A percentile compares a stretch with the other conserved stretches of the same genome.
Evolutionary conservation across 2,329 filamentous ascomycete species (phyloP).

Genomic region (Microsporum canis): DNA sequence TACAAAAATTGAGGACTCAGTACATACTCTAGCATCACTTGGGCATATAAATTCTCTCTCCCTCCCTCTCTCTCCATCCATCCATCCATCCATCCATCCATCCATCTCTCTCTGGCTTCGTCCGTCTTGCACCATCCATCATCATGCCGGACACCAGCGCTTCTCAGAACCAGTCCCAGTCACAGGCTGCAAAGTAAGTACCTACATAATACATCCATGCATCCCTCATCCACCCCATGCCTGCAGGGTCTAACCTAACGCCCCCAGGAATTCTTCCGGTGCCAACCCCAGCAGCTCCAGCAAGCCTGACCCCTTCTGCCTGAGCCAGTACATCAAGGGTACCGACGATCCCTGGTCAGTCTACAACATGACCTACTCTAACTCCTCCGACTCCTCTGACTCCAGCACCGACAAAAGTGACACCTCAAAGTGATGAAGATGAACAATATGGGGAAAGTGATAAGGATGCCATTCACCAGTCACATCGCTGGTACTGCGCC

Average conservation of each 20-base stretch:
- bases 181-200: not conserved
- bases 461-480: not conserved
- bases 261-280: not conserved
- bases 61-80: not conserved
- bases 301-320: not conserved
- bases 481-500: not conserved
- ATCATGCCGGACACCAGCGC: too few species aligned
- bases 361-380: not conserved
- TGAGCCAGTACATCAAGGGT: not conserved
- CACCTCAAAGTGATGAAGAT: not conserved
- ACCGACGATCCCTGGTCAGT: not conserved
- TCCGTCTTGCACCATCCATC: too few species aligned
- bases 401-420: not conserved
- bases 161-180: not conserved
- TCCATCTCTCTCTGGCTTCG: not conserved
- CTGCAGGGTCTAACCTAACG: not conserved
- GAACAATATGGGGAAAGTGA: not conserved
- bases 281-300: not conserved
- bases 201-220: too few species aligned
- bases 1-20: too few species aligned
- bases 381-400: not conserved
- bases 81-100: not conserved
- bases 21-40: not conserved
- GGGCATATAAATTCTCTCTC: not conserved
- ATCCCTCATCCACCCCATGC: not conserved